Base-by-base conservation (phyloP, 2,329 filamentous ascomycete species). In the Chaetomium globosum region DNA sequence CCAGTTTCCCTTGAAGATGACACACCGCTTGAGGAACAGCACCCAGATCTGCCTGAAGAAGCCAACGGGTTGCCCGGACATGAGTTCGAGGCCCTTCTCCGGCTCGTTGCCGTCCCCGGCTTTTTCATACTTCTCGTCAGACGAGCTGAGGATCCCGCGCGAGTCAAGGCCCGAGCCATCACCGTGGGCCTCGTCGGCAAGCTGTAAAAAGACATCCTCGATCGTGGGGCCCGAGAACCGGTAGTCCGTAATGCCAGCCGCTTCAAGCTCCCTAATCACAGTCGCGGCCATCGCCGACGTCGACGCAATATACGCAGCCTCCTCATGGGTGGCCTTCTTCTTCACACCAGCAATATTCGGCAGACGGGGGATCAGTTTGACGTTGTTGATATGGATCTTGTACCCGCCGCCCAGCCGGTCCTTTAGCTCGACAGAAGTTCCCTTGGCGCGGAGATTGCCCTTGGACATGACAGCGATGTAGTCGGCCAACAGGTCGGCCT, bases 391-490 rank as follows among this genome's bases (percentile, higher is more conserved):
- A 71, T 92, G 87, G 54, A 97, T 89, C 59, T 91, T 85, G 75
- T 97, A 97, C 1, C 93, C 93, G 1, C 91, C 90, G 49, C 93
- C 93, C 9, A 93, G 81, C 60, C 84, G 83, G 71, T 94, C 87
- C 75, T 97, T 97, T 56, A 97, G 83, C 72, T 91, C 90, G 4
- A 93, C 92, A 2, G 92, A 93, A 2, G 92, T 93, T 3, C 93
- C 93, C 71, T 92, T 83, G 0, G 91, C 92, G 63, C 92, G 91
- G 2, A 97, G 82, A 1, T 87, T 87, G 23, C 93, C 93, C 74
- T 92, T 93, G 3, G 92, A 96, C 12, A 97, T 80, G 61, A 97
- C 92, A 1, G 89, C 91, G 69, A 97, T 96, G 67, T 93, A 89
- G 73, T 97, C 94, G 0, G 93, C 90, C 0, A 97, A 83, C 1